These are phyloP conservation scores for Aspergillus oerlinghausenensis DNA, from an alignment of 2,329 filamentous ascomycete genomes.

Conservation along the genomic window DNA sequence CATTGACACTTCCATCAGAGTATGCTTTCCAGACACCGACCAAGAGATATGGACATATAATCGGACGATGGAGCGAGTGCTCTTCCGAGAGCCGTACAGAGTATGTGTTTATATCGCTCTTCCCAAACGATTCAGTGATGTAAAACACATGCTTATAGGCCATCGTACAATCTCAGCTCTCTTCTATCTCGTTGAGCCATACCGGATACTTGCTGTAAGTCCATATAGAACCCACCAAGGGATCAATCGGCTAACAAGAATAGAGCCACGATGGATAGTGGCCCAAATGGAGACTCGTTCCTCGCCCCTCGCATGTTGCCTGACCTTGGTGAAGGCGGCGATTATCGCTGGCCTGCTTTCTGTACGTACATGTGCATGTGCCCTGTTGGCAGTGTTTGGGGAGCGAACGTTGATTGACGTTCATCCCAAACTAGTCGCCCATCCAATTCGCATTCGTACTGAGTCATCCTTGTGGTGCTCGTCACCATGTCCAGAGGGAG, in stretches of 20 bases:
- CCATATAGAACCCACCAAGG: neutral
- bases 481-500: slow-evolving; percentile 28
- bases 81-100: slow-evolving; percentile 29
- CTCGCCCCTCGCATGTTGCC: slow-evolving; percentile 28
- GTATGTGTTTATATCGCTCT: slow-evolving; percentile 15
- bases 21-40: slow-evolving; percentile 30
- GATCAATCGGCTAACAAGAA: slow-evolving; percentile 12
- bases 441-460: slow-evolving; percentile 24
- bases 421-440: slow-evolving; percentile 15
- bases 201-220: slow-evolving; percentile 32
- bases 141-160: neutral
- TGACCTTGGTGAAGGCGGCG: slow-evolving; percentile 27
- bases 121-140: neutral
- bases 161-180: slow-evolving; percentile 20
- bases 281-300: slow-evolving; percentile 28
- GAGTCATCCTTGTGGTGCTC: slow-evolving; percentile 34
- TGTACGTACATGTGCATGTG: slow-evolving; percentile 20
- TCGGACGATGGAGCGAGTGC: slow-evolving; percentile 28
- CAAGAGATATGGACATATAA: slow-evolving; percentile 30
- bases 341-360: slow-evolving; percentile 27
- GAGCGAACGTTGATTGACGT: neutral
- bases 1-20: slow-evolving; percentile 14
- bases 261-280: slow-evolving; percentile 35
- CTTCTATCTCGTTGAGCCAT: slow-evolving; percentile 33
- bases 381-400: neutral